Evolutionary conservation across 2,329 filamentous ascomycete species (phyloP).

Genomic region (Apiospora koreana): DNA sequence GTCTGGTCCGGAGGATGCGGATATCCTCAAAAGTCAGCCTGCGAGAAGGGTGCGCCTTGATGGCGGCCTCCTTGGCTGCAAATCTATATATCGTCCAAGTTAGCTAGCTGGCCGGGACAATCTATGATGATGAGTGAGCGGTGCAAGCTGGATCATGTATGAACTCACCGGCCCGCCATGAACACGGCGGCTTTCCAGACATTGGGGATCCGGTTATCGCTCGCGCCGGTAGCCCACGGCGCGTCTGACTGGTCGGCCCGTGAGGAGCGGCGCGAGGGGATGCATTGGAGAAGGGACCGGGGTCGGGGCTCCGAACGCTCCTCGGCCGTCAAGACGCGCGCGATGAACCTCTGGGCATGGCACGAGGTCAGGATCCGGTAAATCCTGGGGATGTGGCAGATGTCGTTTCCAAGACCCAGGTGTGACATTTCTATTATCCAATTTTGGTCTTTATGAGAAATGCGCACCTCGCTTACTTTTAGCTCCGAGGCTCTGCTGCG

Average conservation of each 20-base stretch:
- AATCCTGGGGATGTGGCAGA: conserved; percentile 71
- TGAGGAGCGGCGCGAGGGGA: neutral
- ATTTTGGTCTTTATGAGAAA: neutral
- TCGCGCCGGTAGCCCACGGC: neutral
- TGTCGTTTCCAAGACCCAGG: conserved; percentile 74
- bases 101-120: neutral
- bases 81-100: conserved; percentile 44
- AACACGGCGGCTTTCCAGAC: conserved; percentile 40
- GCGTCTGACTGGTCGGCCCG: neutral
- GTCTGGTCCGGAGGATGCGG: conserved; percentile 34
- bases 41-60: conserved; percentile 67
- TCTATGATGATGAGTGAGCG: neutral
- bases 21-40: conserved; percentile 65
- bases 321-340: conserved; percentile 44
- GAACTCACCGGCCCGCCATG: conserved; percentile 45
- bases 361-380: conserved; percentile 52
- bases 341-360: conserved; percentile 45
- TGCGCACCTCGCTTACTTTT: neutral
- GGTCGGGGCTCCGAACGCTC: conserved; percentile 10
- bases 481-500: no score
- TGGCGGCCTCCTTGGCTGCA: conserved; percentile 74
- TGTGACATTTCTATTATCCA: conserved; percentile 40
- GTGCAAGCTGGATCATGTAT: neutral
- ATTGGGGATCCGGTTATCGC: neutral
- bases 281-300: neutral